Percentiles rank a stretch among this genome's conserved stretches.
Evolutionary conservation across 2,329 filamentous ascomycete genomes (phyloP).

Genomic region (Sordariomycetes sp.): DNA sequence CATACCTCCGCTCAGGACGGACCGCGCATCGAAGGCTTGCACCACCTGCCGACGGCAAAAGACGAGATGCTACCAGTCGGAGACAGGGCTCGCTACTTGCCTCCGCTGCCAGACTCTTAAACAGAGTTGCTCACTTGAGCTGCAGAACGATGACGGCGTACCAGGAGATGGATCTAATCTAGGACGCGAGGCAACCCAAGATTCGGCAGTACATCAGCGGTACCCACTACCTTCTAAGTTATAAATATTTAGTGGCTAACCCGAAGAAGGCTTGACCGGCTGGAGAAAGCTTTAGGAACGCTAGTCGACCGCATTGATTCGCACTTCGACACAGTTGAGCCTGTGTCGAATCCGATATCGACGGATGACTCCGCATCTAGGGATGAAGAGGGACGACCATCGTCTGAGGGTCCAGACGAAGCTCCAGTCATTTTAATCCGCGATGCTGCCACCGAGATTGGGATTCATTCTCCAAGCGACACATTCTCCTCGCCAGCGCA

Average conservation of each 20-base stretch:
- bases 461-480: slow-evolving; percentile 11
- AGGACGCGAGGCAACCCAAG: background rate
- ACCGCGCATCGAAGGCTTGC: slow-evolving; percentile 15
- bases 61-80: slow-evolving; percentile 14
- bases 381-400: background rate
- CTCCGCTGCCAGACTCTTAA: slow-evolving; percentile 14
- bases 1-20: slow-evolving; percentile 13
- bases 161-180: background rate
- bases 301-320: slow-evolving; percentile 3
- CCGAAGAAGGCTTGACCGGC: background rate
- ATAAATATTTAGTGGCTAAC: background rate
- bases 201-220: background rate
- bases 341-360: background rate
- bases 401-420: slow-evolving; percentile 2
- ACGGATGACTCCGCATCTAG: background rate
- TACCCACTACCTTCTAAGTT: background rate
- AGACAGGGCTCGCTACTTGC: slow-evolving; percentile 8
- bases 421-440: slow-evolving; percentile 15
- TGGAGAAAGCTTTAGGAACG: background rate
- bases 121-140: slow-evolving; percentile 11
- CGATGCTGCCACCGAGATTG: slow-evolving; percentile 15
- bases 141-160: background rate
- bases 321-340: background rate
- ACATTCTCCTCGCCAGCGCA: background rate
- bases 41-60: slow-evolving; percentile 14